phyloP scores from a whole-genome alignment of 2,329 filamentous ascomycete species.

The Fonsecaea monophora region DNA sequence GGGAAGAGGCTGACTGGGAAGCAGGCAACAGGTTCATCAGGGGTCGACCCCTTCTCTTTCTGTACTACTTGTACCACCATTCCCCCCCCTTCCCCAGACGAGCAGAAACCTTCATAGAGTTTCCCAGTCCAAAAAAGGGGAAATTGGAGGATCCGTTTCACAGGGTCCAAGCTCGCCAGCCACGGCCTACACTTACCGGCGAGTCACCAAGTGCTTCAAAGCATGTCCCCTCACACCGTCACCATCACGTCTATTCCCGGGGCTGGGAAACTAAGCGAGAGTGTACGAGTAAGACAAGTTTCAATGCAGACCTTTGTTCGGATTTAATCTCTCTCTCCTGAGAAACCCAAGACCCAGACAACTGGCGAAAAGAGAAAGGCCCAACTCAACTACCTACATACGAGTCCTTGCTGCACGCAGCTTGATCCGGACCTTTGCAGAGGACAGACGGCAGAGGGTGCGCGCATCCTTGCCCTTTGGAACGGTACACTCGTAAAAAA shows the following conservation, averaged over 20 bases:
- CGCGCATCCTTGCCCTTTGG: not conserved
- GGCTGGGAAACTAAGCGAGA: not conserved
- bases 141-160: constrained; percentile 1
- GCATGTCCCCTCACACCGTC: not conserved
- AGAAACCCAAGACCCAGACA: not conserved
- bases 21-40: not conserved
- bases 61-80: not conserved
- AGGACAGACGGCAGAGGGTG: not conserved
- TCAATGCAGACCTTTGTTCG: not conserved
- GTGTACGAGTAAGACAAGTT: not conserved
- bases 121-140: not conserved
- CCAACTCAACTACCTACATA: too few relatives aligned
- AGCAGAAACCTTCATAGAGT: not conserved
- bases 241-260: not conserved
- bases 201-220: not conserved
- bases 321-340: not conserved
- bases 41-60: not conserved
- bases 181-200: not conserved
- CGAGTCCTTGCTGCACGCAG: not conserved
- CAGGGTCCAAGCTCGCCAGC: not conserved
- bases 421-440: not conserved
- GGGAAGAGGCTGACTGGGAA: not conserved
- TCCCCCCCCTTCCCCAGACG: not conserved
- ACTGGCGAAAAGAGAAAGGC: too few relatives aligned
- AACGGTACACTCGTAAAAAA: too few relatives aligned